Evolutionary conservation across 192 early-diverging fungal species (phyloP), one percentile per base, ranked within the genome.

Genomic region (Coemansia aciculifera): DNA sequence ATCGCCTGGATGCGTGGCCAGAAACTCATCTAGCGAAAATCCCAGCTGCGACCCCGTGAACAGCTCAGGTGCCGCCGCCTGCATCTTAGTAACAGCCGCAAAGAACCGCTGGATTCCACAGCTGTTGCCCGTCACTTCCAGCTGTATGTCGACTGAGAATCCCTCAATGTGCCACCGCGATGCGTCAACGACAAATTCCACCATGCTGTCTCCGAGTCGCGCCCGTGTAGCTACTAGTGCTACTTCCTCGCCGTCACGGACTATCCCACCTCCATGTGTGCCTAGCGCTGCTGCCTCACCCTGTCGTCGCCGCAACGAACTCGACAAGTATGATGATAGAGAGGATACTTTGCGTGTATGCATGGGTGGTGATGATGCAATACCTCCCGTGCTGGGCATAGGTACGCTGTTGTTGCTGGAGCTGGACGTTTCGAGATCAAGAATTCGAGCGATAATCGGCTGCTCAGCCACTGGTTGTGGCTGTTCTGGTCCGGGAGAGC

Each of bases 171-270:
- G 67, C 78, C 78, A 77, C 10, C 37, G 62, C 13, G 75, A 74
- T 11, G 75, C 80, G 60, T 83, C 80, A 5, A 83, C 66, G 5
- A 78, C 69, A 24, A 83, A 69, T 61, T 83, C 81, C 0, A 78
- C 49, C 21, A 78, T 66, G 42, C 66, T 44, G 61, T 68, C 63
- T 43, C 69, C 69, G 2, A 83, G 59, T 21, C 67, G 59, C 12
- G 81, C 81, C 19, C 81, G 60, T 1, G 67, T 67, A 11, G 72
- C 76, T 2, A 74, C 81, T 9, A 73, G 42, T 5, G 66, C 48
- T 13, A 69, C 31, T 3, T 71, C 81, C 31, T 83, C 81, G 69
- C 81, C 81, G 19, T 83, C 81, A 3, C 81, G 72, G 39, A 83
- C 32, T 39, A 83, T 83, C 0, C 81, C 81, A 24, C 81, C 81